Evolutionary conservation across 306 rosid genomes (phyloP), one percentile per base, ranked within the genome.

Genomic region (Dicorynia guianensis): DNA sequence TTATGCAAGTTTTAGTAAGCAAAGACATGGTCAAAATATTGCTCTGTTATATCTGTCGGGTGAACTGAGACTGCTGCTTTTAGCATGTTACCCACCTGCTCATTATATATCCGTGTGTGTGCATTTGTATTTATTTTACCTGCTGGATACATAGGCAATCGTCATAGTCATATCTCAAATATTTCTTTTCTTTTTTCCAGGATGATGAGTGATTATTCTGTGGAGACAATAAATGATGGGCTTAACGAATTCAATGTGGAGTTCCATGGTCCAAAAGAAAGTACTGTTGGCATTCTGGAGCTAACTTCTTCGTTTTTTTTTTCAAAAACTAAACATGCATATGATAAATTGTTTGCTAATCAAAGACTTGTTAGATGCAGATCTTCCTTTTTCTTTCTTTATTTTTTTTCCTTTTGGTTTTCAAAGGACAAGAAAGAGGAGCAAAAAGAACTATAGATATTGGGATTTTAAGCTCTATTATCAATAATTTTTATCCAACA

Each of bases 171-270:
- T 20, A 39, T 49, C 59, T 85, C 57, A 76, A 47, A 36, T 56
- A 13, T 62, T 35, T 35, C 33, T 64, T 25, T 70, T 66, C 68
- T 25, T 59, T 72, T 81, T 50, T 82, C 56, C 94, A 96, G 99
- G 98, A 96, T 96, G 99, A 96, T 96, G 99, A 93, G 98, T 81
- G 99, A 96, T 85, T 96, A 96, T 83, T 84, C 70, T 14, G 98
- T 96, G 93, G 99, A 96, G 93, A 96, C 86, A 25, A 89, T 93
- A 81, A 93, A 93, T 72, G 99, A 96, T 63, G 99, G 99, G 47
- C 98, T 96, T 61, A 90, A 54, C 65, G 99, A 92, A 72, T 92
- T 96, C 85, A 90, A 90, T 76, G 99, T 96, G 86, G 99, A 86
- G 79, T 96, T 96, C 82, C 90, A 90, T 81, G 99, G 99, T 74